phyloP scores from a whole-genome alignment of 139 green algal genomes.

The Mesotaenium endlicherianum region DNA sequence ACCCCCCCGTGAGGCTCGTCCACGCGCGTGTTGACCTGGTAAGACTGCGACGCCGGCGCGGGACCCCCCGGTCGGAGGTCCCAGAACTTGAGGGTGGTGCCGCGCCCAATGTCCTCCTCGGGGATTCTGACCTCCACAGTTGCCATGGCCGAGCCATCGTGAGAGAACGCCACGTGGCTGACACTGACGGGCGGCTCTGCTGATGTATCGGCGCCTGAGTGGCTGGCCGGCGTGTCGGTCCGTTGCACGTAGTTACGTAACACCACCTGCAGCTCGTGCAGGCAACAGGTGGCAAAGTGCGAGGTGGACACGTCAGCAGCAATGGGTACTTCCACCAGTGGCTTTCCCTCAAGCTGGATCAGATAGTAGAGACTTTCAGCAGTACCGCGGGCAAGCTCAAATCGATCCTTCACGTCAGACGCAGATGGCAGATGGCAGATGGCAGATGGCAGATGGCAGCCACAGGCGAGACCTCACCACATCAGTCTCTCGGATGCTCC shows the following conservation, averaged over 20 bases:
- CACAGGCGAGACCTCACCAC: no score
- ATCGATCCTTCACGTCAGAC: no score
- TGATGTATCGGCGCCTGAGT: neutral
- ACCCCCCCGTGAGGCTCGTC: slow-evolving; percentile 36
- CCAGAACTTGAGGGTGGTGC: slow-evolving; percentile 45
- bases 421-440: no score
- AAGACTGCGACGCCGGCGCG: neutral
- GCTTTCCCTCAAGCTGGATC: neutral
- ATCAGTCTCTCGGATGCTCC: no score
- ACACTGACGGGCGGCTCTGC: slow-evolving; percentile 12
- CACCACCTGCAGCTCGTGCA: neutral
- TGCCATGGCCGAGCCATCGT: slow-evolving; percentile 21
- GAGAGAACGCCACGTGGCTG: slow-evolving; percentile 33
- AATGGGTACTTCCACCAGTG: neutral
- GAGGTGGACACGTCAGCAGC: no score
- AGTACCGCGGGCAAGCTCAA: no score
- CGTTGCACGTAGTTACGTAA: no score
- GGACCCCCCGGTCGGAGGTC: neutral
- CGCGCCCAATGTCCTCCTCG: slow-evolving; percentile 26
- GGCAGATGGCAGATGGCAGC: no score
- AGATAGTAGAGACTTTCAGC: neutral
- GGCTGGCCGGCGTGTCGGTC: no score
- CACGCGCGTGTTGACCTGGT: slow-evolving; percentile 31
- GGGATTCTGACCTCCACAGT: slow-evolving; percentile 22
- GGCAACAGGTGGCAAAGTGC: no score